These are phyloP conservation scores for Dionaea muscipula DNA, from an alignment of 179 eudicot species.

Conservation along the genomic window DNA sequence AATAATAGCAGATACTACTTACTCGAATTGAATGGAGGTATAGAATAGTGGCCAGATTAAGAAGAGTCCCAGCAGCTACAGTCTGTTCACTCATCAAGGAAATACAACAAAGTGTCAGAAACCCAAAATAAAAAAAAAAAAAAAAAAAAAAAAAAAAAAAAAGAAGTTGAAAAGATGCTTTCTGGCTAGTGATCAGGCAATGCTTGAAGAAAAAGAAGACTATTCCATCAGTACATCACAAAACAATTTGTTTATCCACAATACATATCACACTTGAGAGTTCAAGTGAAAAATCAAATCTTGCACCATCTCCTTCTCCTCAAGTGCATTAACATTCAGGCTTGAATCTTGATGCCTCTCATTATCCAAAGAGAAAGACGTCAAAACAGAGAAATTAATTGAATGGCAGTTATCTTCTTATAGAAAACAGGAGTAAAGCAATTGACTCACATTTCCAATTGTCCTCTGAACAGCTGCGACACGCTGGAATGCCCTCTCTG, in stretches of 20 bases:
- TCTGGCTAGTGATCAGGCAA: background rate
- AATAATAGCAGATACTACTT: too few relatives aligned
- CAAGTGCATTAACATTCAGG: too few relatives aligned
- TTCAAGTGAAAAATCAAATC: too few relatives aligned
- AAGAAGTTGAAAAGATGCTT: background rate
- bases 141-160: background rate
- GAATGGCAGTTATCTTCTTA: background rate
- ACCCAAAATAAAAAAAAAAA: background rate
- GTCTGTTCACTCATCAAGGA: constrained; percentile 29
- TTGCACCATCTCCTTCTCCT: too few relatives aligned
- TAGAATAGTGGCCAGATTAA: constrained; percentile 75
- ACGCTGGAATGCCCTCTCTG: constrained; percentile 94
- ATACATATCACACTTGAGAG: too few relatives aligned
- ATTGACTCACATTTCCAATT: constrained; percentile 73
- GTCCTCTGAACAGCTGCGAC: constrained; percentile 92
- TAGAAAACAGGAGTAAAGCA: background rate
- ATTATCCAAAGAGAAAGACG: background rate
- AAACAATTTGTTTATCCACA: too few relatives aligned
- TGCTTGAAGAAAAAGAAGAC: background rate
- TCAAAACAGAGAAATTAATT: background rate
- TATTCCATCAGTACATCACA: background rate
- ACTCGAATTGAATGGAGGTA: constrained; percentile 59
- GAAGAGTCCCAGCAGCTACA: constrained; percentile 71
- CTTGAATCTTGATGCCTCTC: too few relatives aligned
- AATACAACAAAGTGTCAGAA: background rate